Conservation (phyloP, 2,329 filamentous ascomycete genomes). For the Beauveria varroae region DNA sequence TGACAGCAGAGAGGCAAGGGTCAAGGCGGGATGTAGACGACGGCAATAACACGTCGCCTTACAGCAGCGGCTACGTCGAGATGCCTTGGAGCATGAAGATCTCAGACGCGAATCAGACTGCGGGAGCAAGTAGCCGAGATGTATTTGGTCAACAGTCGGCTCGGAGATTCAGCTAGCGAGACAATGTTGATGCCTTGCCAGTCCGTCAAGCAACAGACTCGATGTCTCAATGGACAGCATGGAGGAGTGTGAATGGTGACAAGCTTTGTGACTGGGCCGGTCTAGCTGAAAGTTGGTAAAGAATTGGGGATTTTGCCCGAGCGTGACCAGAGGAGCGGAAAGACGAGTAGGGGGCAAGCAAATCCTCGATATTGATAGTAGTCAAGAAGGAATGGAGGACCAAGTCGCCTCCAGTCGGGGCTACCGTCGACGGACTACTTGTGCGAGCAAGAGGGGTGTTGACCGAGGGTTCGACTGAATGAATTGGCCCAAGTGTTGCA, state of each 20-base stretch:
- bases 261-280: not conserved
- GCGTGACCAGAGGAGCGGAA: not conserved
- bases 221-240: not conserved
- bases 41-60: not conserved
- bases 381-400: not conserved
- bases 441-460: not conserved
- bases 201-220: not conserved
- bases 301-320: not conserved
- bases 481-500: not conserved
- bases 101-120: not conserved
- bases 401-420: not conserved
- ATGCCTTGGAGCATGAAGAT: not conserved
- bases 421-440: not conserved
- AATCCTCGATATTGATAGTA: not conserved
- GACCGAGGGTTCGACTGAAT: not conserved
- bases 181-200: not conserved
- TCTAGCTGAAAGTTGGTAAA: not conserved
- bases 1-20: not conserved
- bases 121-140: not conserved
- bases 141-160: not conserved
- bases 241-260: not conserved
- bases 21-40: not conserved
- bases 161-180: not conserved
- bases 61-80: not conserved
- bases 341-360: not conserved